Conservation (phyloP, 352 stramenopile genomes). For the Phytopythium ostracodes region DNA sequence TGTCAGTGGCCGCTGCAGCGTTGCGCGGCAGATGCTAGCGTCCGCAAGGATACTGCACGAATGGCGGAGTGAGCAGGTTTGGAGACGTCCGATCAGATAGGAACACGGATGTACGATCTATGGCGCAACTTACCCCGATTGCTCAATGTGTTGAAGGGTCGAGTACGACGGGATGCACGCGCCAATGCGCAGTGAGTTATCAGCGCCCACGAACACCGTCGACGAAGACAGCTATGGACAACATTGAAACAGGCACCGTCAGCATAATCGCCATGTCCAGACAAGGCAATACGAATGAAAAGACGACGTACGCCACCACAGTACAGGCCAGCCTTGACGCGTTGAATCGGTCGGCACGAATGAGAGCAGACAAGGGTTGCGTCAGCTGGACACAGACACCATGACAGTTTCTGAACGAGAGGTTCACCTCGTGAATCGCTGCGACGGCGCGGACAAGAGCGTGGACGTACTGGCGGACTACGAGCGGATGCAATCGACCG, state of each 20-base stretch:
- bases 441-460: conserved; percentile 22
- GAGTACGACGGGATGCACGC: conserved; percentile 36
- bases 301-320: not conserved
- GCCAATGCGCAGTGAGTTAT: conserved; percentile 25
- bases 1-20: conserved; percentile 15
- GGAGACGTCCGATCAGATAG: not conserved
- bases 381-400: not conserved
- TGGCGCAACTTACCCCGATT: not conserved
- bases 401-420: not conserved
- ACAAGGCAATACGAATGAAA: not conserved
- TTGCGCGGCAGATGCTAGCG: conserved; percentile 21
- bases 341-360: not conserved
- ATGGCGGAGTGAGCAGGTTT: not conserved
- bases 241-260: not conserved
- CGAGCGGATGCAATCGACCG: conserved; percentile 29
- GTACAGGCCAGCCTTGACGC: not conserved
- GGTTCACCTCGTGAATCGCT: conserved; percentile 30
- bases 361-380: not conserved
- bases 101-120: not conserved
- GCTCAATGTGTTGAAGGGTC: conserved; percentile 16
- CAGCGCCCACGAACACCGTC: conserved; percentile 34
- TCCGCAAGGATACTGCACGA: conserved; percentile 24
- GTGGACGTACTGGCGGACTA: conserved; percentile 28
- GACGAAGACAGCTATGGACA: conserved; percentile 34
- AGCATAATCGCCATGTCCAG: not conserved